Percentiles rank a stretch among this genome's conserved stretches.
phyloP scores from a whole-genome alignment of 768 basidiomycete species.

The Boletellus ananiceps region DNA sequence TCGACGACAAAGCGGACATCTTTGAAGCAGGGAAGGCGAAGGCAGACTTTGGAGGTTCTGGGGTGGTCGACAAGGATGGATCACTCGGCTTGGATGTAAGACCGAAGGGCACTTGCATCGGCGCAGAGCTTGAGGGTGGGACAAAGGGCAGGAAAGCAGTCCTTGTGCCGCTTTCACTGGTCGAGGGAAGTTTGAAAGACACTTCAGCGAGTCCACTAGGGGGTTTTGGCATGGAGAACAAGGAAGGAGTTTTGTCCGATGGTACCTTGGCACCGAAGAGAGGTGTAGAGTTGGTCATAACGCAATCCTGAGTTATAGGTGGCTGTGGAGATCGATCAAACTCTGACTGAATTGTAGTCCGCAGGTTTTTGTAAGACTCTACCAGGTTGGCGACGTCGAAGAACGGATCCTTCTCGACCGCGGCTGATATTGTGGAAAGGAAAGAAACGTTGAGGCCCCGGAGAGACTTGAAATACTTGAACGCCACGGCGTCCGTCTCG shows the following conservation, averaged over 20 bases:
- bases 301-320: constrained; percentile 1
- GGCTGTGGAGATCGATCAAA: constrained; percentile 38
- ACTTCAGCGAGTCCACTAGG: constrained; percentile 24
- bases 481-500: constrained; percentile 30
- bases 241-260: constrained; percentile 14
- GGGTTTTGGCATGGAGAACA: constrained; percentile 32
- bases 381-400: constrained; percentile 53
- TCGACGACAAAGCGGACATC: constrained; percentile 3
- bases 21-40: constrained; percentile 23
- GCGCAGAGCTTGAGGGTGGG: constrained; percentile 15
- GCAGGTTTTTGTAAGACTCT: constrained; percentile 55
- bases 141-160: constrained; percentile 22
- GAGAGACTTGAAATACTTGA: constrained; percentile 64
- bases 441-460: constrained; percentile 72
- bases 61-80: constrained; percentile 9
- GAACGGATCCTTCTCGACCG: constrained; percentile 67
- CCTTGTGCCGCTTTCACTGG: constrained; percentile 19
- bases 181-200: constrained; percentile 6
- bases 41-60: constrained; percentile 27
- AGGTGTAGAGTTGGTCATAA: constrained; percentile 11
- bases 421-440: constrained; percentile 51
- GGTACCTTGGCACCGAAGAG: constrained; percentile 7
- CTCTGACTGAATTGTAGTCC: constrained; percentile 52
- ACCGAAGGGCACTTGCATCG: constrained; percentile 11
- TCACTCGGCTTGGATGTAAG: constrained; percentile 20